Conservation (phyloP, 1,139 yeast genomes). For the Yamadazyma spencermartinsiae region DNA sequence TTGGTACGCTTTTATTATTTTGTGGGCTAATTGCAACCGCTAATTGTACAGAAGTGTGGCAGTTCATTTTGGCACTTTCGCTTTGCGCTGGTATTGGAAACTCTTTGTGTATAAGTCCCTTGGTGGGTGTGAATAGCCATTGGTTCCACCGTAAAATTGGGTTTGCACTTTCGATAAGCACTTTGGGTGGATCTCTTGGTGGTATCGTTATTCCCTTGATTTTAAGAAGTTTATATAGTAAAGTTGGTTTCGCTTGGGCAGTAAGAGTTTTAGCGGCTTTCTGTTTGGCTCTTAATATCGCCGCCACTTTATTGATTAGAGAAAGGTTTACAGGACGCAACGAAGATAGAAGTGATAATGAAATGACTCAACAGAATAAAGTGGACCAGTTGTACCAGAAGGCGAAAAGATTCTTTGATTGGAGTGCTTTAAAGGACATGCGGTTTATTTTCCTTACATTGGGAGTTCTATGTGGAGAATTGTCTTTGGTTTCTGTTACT, state of each 20-base stretch:
- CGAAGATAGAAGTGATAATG: constrained; percentile 1
- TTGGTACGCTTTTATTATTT: constrained; percentile 28
- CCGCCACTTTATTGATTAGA: constrained; percentile 41
- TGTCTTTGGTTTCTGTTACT: constrained; percentile 51
- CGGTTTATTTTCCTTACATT: constrained; percentile 25
- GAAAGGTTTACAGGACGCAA: constrained; percentile 35
- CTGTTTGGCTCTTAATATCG: constrained; percentile 29
- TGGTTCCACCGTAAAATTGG: constrained; percentile 40
- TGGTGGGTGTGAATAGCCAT: constrained; percentile 41
- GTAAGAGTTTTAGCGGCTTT: constrained; percentile 36
- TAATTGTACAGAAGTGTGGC: constrained; percentile 29
- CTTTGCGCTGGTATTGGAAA: constrained; percentile 37
- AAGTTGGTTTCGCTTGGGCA: constrained; percentile 40
- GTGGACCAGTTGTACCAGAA: background rate
- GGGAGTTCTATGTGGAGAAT: constrained; percentile 51
- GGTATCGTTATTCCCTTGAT: constrained; percentile 38
- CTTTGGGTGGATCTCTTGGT: constrained; percentile 43
- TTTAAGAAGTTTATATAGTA: constrained; percentile 30
- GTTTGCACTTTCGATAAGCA: constrained; percentile 37
- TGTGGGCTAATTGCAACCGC: constrained; percentile 40
- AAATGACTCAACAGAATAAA: background rate
- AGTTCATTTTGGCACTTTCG: constrained; percentile 34
- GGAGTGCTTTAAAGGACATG: constrained; percentile 14
- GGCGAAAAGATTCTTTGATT: constrained; percentile 1
- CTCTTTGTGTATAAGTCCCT: constrained; percentile 36